Conservation (phyloP, 225 moss, liverwort and hornwort genomes). For the Ulota crispa region DNA sequence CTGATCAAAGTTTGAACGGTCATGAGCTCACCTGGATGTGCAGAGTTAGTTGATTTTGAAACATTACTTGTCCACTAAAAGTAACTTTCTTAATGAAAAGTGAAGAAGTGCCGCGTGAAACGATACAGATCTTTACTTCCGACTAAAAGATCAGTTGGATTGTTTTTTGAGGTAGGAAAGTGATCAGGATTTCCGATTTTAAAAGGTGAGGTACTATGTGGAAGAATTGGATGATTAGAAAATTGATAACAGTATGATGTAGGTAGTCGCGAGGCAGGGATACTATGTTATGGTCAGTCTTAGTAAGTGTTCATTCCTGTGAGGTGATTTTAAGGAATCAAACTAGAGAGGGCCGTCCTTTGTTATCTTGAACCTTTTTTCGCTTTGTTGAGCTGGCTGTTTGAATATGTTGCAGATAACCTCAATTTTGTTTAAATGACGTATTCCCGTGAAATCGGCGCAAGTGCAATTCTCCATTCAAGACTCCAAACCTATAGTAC, state of each 20-base stretch:
- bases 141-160: neutral
- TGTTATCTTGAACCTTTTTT: neutral
- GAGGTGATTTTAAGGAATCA: neutral
- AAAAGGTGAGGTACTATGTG: neutral
- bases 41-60: neutral
- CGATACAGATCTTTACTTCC: slow-evolving; percentile 4
- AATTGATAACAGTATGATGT: neutral
- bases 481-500: too few relatives aligned
- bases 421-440: too few relatives aligned
- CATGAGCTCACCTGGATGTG: neutral
- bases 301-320: neutral
- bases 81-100: neutral
- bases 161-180: neutral
- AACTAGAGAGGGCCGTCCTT: neutral
- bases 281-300: neutral
- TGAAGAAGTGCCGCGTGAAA: neutral
- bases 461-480: too few relatives aligned
- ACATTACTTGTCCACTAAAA: neutral
- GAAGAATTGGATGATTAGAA: neutral
- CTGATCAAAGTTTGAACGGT: neutral
- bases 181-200: neutral
- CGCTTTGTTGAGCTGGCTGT: neutral
- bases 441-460: too few relatives aligned
- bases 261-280: neutral
- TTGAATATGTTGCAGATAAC: neutral